Evolutionary conservation across 495 filamentous ascomycete genomes (phyloP).

Genomic region (Lasiosphaeria hispida): DNA sequence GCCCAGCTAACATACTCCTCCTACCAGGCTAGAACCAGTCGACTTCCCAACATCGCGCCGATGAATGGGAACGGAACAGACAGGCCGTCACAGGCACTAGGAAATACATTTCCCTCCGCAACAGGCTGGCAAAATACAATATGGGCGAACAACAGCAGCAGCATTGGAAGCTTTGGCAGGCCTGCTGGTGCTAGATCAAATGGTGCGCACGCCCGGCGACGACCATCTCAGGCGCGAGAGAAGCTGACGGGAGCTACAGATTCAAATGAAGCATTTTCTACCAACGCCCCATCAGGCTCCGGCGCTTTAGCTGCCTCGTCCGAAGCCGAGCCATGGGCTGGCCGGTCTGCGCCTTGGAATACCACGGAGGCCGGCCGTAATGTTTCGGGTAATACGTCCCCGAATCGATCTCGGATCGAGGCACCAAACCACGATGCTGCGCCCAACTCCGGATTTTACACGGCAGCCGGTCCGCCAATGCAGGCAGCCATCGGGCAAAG

Average conservation of each 20-base stretch:
- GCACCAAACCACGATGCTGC: constrained; percentile 39
- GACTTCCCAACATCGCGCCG: constrained; percentile 35
- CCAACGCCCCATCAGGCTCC: constrained; percentile 51
- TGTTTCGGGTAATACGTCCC: constrained; percentile 30
- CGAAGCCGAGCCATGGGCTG: constrained; percentile 55
- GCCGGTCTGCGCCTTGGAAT: constrained; percentile 54
- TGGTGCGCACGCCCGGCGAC: constrained; percentile 35
- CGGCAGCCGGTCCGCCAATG: constrained; percentile 20
- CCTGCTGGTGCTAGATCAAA: constrained; percentile 38
- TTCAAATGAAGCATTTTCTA: constrained; percentile 34
- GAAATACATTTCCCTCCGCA: constrained; percentile 45
- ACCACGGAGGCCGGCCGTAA: constrained; percentile 42
- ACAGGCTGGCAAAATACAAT: constrained; percentile 52
- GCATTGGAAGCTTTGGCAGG: constrained; percentile 48
- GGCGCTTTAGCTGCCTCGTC: constrained; percentile 63
- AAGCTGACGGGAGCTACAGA: constrained; percentile 30
- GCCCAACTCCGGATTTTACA: constrained; percentile 42
- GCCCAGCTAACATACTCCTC: constrained; percentile 15
- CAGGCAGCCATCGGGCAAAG: constrained; percentile 23
- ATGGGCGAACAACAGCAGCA: constrained; percentile 60
- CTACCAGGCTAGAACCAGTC: constrained; percentile 35
- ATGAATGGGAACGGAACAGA: constrained; percentile 31
- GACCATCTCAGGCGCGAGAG: not conserved
- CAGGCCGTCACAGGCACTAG: constrained; percentile 36
- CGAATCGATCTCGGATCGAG: constrained; percentile 28